Evolutionary conservation across 192 early-diverging fungal genomes (phyloP), one percentile per base, ranked within the genome.

Genomic region (Entomortierella parvispora): DNA sequence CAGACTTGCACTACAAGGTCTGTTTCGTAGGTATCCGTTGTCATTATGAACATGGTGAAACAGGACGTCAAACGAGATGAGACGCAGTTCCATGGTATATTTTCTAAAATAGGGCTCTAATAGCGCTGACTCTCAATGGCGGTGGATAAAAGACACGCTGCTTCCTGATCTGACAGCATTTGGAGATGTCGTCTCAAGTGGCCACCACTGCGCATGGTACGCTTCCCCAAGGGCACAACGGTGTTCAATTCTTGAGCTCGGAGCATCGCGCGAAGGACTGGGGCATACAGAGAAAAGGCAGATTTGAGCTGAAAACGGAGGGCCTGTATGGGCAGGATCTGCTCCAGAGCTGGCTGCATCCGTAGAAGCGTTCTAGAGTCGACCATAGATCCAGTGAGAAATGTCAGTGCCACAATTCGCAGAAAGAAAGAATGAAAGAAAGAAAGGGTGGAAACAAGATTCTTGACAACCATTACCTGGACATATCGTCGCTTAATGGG

Each of bases 191-290:
- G 25, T 25, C 34, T 54, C 53, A 66, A n/a, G 54, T 75, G 71
- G 6, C 72, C 72, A 2, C 72, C 72, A 40, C 72, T 76, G 3
- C 72, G 49, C 72, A 76, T 76, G 0, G 64, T 32, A 2, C 72
- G 65, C 26, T 76, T 76, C 9, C 72, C 72, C 3, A 65, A 46
- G 4, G 72, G 72, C 18, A 76, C 59, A n/a, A 33, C 55, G 8
- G 72, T 58, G 20, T 60, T 61, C 34, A 76, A 43, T 2, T 20
- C 23, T 18, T 76, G 64, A 17, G 72, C 64, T 0, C 50, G 51
- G 37, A 76, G 28, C 65, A 76, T 76, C 20, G 65, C 55, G 52
- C 64, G 64, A 0, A 76, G 20, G 5, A 65, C 25, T 15, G 72
- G 72, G 17, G 64, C 65, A 48, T 62, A 76, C 2, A 45, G 50